Conservation (phyloP, 2,329 filamentous ascomycete species). For the Colletotrichum aenigma region DNA sequence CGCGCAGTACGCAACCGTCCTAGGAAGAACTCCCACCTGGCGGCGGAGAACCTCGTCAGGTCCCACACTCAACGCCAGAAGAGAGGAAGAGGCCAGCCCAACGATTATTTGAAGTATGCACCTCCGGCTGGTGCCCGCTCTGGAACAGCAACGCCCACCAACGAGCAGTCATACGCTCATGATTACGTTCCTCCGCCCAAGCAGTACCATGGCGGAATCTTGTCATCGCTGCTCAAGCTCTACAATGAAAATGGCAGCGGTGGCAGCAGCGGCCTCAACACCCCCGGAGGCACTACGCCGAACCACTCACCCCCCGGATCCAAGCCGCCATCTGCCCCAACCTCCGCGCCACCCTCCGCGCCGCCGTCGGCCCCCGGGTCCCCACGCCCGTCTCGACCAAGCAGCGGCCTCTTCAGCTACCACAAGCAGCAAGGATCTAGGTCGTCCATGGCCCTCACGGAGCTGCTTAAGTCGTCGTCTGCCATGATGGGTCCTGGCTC, state of each 20-base stretch:
- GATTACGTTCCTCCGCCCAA: slow-evolving; percentile 69
- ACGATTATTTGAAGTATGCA: slow-evolving; percentile 32
- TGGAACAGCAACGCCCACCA: slow-evolving; percentile 40
- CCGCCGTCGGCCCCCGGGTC: slow-evolving; percentile 24
- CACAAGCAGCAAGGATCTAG: slow-evolving; percentile 43
- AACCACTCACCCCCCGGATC: slow-evolving; percentile 43
- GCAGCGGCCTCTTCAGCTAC: slow-evolving; percentile 44
- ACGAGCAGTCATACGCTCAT: slow-evolving; percentile 53
- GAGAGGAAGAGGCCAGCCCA: slow-evolving; percentile 17
- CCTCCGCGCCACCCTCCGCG: slow-evolving; percentile 31
- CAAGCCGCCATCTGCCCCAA: slow-evolving; percentile 42
- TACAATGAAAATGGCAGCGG: slow-evolving; percentile 54
- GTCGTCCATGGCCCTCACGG: slow-evolving; percentile 51
- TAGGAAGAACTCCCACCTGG: slow-evolving; percentile 12
- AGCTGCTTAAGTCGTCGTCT: slow-evolving; percentile 59
- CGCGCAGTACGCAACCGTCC: slow-evolving; percentile 8
- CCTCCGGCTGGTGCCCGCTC: slow-evolving; percentile 30
- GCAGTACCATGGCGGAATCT: slow-evolving; percentile 74
- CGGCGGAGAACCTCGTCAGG: slow-evolving; percentile 38
- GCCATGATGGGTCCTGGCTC: slow-evolving; percentile 54
- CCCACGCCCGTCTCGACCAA: slow-evolving; percentile 36
- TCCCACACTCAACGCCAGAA: slow-evolving; percentile 34
- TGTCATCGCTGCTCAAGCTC: slow-evolving; percentile 75
- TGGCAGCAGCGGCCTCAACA: slow-evolving; percentile 44
- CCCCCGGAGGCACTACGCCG: slow-evolving; percentile 44